phyloP scores from a whole-genome alignment of 140 eudicot genomes.

The Oenanthe javanica region DNA sequence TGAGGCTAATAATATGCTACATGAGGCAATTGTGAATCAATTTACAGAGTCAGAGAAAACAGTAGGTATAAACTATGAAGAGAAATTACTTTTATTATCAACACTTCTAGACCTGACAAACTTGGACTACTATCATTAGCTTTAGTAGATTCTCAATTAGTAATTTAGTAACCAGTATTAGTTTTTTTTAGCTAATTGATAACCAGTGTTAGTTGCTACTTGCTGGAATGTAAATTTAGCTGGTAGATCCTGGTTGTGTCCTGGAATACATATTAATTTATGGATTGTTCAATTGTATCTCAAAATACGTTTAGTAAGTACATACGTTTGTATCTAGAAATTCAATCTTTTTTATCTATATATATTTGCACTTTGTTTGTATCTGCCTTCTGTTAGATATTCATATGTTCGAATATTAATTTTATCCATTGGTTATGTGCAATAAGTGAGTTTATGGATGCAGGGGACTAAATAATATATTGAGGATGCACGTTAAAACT shows the following conservation, averaged over 20 bases:
- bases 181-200: neutral
- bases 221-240: neutral
- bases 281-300: neutral
- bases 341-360: too few relatives aligned
- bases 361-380: neutral
- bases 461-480: conserved; percentile 85
- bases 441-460: conserved; percentile 21
- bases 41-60: neutral
- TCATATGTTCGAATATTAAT: neutral
- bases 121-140: neutral
- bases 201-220: neutral
- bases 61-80: neutral
- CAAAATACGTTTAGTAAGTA: neutral
- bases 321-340: neutral
- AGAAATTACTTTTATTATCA: neutral
- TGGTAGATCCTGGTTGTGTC: neutral
- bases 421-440: neutral
- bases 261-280: neutral
- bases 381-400: neutral
- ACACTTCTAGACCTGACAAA: neutral
- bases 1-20: neutral
- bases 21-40: neutral
- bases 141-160: neutral
- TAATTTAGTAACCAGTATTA: neutral
- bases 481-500: conserved; percentile 68